Evolutionary conservation across 257 asterid genomes (phyloP).

Genomic region (Galeopsis tetrahit): DNA sequence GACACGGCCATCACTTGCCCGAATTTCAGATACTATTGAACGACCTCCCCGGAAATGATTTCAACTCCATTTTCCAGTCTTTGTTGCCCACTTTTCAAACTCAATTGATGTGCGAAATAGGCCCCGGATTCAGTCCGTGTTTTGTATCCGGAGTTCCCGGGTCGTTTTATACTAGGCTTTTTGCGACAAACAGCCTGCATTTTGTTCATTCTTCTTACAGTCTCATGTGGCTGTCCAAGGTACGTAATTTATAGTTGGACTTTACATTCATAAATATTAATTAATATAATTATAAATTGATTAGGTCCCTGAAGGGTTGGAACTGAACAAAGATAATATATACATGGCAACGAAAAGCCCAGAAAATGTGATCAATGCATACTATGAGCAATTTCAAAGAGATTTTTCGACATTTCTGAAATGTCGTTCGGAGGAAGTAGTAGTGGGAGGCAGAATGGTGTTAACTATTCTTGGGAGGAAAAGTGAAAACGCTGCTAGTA

Average conservation of each 20-base stretch:
- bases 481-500: conserved; percentile 50
- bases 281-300: background rate
- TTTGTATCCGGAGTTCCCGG: conserved; percentile 62
- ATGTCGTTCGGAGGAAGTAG: conserved; percentile 62
- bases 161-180: conserved; percentile 67
- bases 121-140: conserved; percentile 36
- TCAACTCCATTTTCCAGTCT: conserved; percentile 56
- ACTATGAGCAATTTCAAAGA: conserved; percentile 50
- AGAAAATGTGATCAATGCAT: conserved; percentile 50
- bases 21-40: conserved; percentile 58
- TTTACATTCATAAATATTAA: no score
- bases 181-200: conserved; percentile 51
- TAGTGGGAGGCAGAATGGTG: conserved; percentile 68
- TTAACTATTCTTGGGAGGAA: conserved; percentile 66
- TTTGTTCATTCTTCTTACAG: conserved; percentile 74
- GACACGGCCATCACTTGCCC: conserved; percentile 34
- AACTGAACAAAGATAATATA: conserved; percentile 51
- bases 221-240: conserved; percentile 73
- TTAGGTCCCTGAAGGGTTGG: conserved; percentile 54
- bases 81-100: conserved; percentile 39
- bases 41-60: conserved; percentile 74
- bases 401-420: conserved; percentile 59
- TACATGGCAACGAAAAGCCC: conserved; percentile 56
- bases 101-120: conserved; percentile 36
- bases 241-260: background rate